These are phyloP conservation scores for Pseudonectria buxi DNA, from an alignment of 2,329 filamentous ascomycete species.

Conservation along the genomic window DNA sequence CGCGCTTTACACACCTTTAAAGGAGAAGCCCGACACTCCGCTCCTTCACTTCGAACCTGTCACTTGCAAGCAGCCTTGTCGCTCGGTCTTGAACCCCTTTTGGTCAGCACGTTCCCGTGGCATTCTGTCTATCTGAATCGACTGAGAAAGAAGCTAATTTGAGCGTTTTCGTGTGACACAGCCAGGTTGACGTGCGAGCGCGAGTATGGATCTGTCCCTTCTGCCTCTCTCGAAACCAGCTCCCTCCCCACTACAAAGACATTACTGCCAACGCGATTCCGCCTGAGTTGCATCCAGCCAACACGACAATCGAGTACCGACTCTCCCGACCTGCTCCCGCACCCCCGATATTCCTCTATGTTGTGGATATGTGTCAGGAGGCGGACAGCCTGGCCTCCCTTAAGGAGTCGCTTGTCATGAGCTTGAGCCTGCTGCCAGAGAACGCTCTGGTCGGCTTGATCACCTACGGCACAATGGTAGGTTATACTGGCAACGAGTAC, in stretches of 20 bases:
- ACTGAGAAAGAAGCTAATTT: conserved; percentile 3
- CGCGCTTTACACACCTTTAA: conserved; percentile 89
- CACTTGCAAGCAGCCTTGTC: conserved; percentile 91
- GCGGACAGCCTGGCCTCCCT: conserved; percentile 76
- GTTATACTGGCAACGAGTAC: conserved; percentile 9
- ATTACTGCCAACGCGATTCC: conserved; percentile 78
- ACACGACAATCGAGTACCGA: conserved; percentile 86
- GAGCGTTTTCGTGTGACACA: conserved; percentile 32
- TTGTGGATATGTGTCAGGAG: conserved; percentile 84
- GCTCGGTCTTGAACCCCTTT: conserved; percentile 93
- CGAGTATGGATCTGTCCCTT: conserved; percentile 87
- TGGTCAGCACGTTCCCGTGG: conserved; percentile 54
- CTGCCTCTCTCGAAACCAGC: conserved; percentile 74
- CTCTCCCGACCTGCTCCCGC: conserved; percentile 76
- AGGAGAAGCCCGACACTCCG: conserved; percentile 86
- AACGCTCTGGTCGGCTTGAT: conserved; percentile 77
- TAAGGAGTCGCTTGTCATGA: conserved; percentile 83
- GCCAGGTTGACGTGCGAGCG: conserved; percentile 77
- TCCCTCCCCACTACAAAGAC: conserved; percentile 84
- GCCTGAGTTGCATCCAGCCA: conserved; percentile 72
- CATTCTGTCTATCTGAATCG: neutral
- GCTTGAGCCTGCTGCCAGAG: conserved; percentile 72
- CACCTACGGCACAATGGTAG: conserved; percentile 88
- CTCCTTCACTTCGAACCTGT: conserved; percentile 94
- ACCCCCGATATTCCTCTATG: conserved; percentile 79